Evolutionary conservation across 805 yeast species (phyloP).

Genomic region (Barnettozyma wickerhamii): DNA sequence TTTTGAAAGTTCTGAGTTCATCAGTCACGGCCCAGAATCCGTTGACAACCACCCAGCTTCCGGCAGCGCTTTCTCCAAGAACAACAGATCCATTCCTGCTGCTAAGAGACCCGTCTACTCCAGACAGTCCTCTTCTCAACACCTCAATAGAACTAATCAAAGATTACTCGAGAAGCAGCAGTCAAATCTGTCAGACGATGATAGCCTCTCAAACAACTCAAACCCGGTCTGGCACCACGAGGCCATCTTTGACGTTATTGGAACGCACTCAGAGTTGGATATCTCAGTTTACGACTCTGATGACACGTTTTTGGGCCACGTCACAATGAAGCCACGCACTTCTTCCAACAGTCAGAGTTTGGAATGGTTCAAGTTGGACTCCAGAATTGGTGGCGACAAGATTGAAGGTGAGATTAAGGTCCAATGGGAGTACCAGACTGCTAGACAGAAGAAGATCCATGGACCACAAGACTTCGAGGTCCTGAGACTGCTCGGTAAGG

Average conservation of each 20-base stretch:
- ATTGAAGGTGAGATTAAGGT: conserved; percentile 78
- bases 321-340: conserved; percentile 61
- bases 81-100: conserved; percentile 18
- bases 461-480: conserved; percentile 96
- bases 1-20: conserved; percentile 86
- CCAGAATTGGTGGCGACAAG: conserved; percentile 63
- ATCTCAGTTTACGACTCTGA: conserved; percentile 90
- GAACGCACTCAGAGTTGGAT: conserved; percentile 77
- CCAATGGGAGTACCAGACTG: conserved; percentile 64
- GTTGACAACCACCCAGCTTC: conserved; percentile 27
- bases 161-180: conserved; percentile 10
- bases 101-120: conserved; percentile 37
- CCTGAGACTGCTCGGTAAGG: conserved; percentile 85
- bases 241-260: conserved; percentile 88
- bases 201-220: conserved; percentile 31
- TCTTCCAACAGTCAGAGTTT: conserved; percentile 33
- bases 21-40: conserved; percentile 69
- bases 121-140: conserved; percentile 41
- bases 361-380: conserved; percentile 70
- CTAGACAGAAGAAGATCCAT: conserved; percentile 63
- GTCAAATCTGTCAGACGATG: background rate
- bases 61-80: conserved; percentile 23
- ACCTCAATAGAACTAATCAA: conserved; percentile 27
- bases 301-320: conserved; percentile 85
- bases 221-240: conserved; percentile 92